Base-by-base conservation (phyloP, 805 yeast species). In the Pichia deserticola region DNA sequence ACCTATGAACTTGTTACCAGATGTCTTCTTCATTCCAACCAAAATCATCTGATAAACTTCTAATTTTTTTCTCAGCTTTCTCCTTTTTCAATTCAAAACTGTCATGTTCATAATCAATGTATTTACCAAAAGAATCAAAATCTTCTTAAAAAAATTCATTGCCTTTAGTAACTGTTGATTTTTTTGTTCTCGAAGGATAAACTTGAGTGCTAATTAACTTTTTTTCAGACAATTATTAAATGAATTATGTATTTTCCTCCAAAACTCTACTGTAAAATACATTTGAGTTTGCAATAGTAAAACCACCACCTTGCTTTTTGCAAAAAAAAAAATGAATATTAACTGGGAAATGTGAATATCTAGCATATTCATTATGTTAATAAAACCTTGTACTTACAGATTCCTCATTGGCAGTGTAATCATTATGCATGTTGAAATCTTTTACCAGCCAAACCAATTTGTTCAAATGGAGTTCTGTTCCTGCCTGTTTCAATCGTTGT, bases 291-390 rank as follows among this genome's bases (percentile, higher is more conserved):
- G 42, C 48, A 27, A 45, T 45, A 12, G 48, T 43, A 25, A 43
- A 38, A 9, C 41, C 48, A 13, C 48, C 48, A 28, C 48, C 48
- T 29, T 29, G 42, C 2, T 30, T 12, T 33, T 45, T 45, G 9
- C 27, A 20, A 11, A 32, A 39, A 38, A 39, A 39, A 39, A 45
- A 45, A 13, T 38, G 42, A 20, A 45, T 38, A 12, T 45, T 45
- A 7, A 43, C 25, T 27, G 48, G 48, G 37, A 38, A 45, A 20
- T 45, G 42, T 3, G 43, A 8, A 35, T 38, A 45, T 10, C 48
- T 45, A 9, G 48, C 42, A 33, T 38, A 45, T 13, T 45, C 48
- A 25, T 45, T 45, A 20, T 45, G 48, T 27, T 45, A 43, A 33
- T 45, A 45, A 12, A 45, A 39, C 9, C 42, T 45, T 5, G 12